Conservation (phyloP, 345 rosid species). For the Aquilaria malaccensis region DNA sequence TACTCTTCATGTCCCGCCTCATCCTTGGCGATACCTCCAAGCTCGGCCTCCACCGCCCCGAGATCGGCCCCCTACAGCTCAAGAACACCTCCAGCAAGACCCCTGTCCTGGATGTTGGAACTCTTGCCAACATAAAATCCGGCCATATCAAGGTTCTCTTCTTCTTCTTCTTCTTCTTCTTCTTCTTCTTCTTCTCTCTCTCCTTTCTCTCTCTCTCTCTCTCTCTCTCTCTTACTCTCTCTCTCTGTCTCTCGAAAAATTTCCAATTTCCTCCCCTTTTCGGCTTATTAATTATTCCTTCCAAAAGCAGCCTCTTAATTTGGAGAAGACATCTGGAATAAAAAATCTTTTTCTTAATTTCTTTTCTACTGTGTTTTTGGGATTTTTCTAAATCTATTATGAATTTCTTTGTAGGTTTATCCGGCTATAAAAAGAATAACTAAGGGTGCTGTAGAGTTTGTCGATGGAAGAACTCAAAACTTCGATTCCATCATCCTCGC, state of each 20-base stretch:
- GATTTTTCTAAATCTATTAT: too few species aligned
- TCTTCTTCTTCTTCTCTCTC: too few species aligned
- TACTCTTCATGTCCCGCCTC: constrained; percentile 44
- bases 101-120: constrained; percentile 1
- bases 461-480: constrained; percentile 49
- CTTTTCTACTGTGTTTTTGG: too few species aligned
- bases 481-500: constrained; percentile 81
- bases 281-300: too few species aligned
- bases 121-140: background rate
- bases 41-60: background rate
- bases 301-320: too few species aligned
- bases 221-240: too few species aligned
- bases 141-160: background rate
- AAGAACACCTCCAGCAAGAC: constrained; percentile 7
- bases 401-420: constrained; percentile 32
- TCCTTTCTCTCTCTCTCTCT: too few species aligned
- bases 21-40: background rate
- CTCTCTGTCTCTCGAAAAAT: background rate
- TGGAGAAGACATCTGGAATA: too few species aligned
- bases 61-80: background rate
- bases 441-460: constrained; percentile 50
- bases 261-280: too few species aligned
- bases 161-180: too few species aligned
- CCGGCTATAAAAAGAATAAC: constrained; percentile 49
- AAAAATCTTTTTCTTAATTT: too few species aligned